Conservation (phyloP, 1,284 basidiomycete genomes). For the Lentinula novae-zelandiae region DNA sequence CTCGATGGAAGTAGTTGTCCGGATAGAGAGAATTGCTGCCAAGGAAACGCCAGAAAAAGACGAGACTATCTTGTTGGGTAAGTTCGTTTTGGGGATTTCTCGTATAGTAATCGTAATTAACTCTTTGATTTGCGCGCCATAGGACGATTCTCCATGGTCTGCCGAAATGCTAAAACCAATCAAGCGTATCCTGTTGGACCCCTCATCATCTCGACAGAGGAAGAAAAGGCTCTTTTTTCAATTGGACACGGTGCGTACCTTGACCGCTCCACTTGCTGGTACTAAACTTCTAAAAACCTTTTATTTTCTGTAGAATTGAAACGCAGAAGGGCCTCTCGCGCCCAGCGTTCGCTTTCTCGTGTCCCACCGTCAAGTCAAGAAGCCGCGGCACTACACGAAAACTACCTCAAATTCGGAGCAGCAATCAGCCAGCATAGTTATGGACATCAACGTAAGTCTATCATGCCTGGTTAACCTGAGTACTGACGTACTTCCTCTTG, state of each 20-base stretch:
- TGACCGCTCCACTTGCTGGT: not conserved
- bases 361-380: constrained; percentile 72
- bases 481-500: not conserved
- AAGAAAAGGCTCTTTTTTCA: constrained; percentile 59
- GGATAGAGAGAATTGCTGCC: constrained; percentile 61
- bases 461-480: not conserved
- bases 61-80: constrained; percentile 66
- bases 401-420: constrained; percentile 60
- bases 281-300: not conserved
- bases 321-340: constrained; percentile 46
- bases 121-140: not conserved
- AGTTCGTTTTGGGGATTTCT: not conserved
- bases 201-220: constrained; percentile 53
- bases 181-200: constrained; percentile 65
- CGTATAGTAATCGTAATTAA: no score
- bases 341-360: constrained; percentile 57
- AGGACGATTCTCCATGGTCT: constrained; percentile 83
- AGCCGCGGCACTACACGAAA: constrained; percentile 62
- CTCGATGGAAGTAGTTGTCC: constrained; percentile 80
- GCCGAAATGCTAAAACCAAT: constrained; percentile 66
- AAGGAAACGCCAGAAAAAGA: constrained; percentile 38
- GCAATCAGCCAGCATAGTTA: not conserved
- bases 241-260: constrained; percentile 62
- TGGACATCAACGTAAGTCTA: not conserved
- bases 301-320: constrained; percentile 36